Base-by-base conservation (phyloP, 805 yeast genomes). In the Yarrowia deformans region DNA sequence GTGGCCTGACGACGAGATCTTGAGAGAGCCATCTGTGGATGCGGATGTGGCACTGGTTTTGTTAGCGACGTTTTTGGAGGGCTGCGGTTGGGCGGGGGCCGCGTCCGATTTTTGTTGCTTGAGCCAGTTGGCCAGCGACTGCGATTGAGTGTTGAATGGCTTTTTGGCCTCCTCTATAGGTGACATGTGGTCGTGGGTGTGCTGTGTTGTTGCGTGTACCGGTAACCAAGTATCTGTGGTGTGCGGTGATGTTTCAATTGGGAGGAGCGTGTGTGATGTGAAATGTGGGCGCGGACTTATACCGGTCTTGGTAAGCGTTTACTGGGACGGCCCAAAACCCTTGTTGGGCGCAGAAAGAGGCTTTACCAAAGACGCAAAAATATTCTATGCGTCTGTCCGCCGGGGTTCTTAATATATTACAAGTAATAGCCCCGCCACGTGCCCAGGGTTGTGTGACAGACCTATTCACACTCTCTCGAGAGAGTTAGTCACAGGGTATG, bases 41-140 rank as follows among this genome's bases (percentile, higher is more conserved):
- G 68, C 37, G 55, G 68, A 14, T 5, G 45, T n/a, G 46, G 68
- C 46, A 10, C 35, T 19, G 29, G 56, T 46, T 19, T 35, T 63
- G 68, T 23, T 23, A 19, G 39, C 35, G 23, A 13, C 48, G 48
- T 19, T 37, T 40, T 56, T 40, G 29, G 63, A 19, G 13, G 56
- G 37, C 46, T 48, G 35, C 12, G 68, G 56, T 23, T 35, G 55
- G 14, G 56, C 23, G 14, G 48, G 50, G 8, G 56, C 34, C 7
- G 68, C 5, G 6, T 63, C 56, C 48, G 56, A 40, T 56, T 63
- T 63, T 49, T 63, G 68, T 23, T 63, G 43, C 46, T 63, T 63
- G 56, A 63, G 68, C 68, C 68, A 63, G 56, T 63, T 49, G n/a
- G 55, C 56, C 55, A 63, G 56, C 46, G 68, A 63, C 48, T 48